These are phyloP conservation scores for Cynanchum wilfordii DNA, from an alignment of 257 asterid species.

Conservation along the genomic window DNA sequence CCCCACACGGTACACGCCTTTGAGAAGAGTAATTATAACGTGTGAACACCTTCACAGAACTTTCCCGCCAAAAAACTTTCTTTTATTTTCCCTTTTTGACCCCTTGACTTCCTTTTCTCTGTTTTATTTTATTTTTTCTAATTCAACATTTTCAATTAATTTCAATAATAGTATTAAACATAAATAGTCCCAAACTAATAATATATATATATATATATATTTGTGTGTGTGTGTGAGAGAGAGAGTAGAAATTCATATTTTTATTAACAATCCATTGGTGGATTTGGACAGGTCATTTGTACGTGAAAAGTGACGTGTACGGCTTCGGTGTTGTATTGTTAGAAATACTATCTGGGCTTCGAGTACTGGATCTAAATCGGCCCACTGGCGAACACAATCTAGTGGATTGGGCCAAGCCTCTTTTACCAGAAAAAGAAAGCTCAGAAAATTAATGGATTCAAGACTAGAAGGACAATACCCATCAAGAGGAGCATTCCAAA, in stretches of 20 bases:
- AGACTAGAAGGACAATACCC: conserved; percentile 61
- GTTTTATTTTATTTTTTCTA: background rate
- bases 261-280: too few relatives aligned
- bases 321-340: conserved; percentile 80
- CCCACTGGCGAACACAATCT: conserved; percentile 48
- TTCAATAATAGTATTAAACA: too few relatives aligned
- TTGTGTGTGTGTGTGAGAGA: too few relatives aligned
- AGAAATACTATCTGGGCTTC: conserved; percentile 60
- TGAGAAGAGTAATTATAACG: too few relatives aligned
- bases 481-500: conserved; percentile 31
- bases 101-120: background rate
- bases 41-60: too few relatives aligned
- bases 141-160: too few relatives aligned
- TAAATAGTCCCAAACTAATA: too few relatives aligned
- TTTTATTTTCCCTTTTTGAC: background rate
- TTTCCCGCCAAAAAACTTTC: too few relatives aligned
- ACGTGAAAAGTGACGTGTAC: conserved; percentile 77
- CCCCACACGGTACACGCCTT: too few relatives aligned
- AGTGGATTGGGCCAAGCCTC: conserved; percentile 81
- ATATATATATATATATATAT: too few relatives aligned
- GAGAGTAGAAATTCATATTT: too few relatives aligned
- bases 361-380: conserved; percentile 57
- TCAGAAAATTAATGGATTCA: conserved; percentile 62
- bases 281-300: conserved; percentile 57
- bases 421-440: conserved; percentile 48